These are phyloP conservation scores for Cerrena zonata DNA, from an alignment of 1,284 basidiomycete genomes.

Conservation along the genomic window DNA sequence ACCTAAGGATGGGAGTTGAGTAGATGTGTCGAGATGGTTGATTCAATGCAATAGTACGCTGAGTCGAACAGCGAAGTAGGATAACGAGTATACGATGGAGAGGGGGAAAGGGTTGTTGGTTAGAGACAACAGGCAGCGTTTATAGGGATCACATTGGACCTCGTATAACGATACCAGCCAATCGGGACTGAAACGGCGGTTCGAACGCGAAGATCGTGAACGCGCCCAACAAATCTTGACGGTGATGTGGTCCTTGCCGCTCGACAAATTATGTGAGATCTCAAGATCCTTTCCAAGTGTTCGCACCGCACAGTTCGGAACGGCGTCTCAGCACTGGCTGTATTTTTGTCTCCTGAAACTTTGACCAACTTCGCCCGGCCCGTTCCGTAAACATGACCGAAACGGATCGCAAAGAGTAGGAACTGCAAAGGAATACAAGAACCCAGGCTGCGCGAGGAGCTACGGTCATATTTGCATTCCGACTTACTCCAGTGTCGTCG, in stretches of 20 bases:
- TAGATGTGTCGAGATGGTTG: neutral
- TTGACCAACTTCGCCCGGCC: too few relatives aligned
- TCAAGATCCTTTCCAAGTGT: neutral
- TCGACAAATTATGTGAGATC: neutral
- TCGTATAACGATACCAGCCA: neutral
- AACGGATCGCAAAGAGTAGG: too few relatives aligned
- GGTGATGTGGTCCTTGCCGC: neutral
- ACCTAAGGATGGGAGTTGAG: conserved; percentile 11
- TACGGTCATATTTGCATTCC: too few relatives aligned
- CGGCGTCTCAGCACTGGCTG: neutral
- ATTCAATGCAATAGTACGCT: conserved; percentile 4
- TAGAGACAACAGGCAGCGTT: neutral
- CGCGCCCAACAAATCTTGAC: neutral
- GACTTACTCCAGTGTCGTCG: too few relatives aligned
- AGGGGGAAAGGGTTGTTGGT: neutral
- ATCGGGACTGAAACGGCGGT: neutral
- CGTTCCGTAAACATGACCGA: too few relatives aligned
- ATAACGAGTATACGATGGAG: neutral
- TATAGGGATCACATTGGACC: neutral
- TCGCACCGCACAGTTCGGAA: neutral
- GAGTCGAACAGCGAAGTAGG: neutral
- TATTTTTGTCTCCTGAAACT: neutral
- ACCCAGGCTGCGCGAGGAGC: too few relatives aligned
- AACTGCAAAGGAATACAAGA: too few relatives aligned
- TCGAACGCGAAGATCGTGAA: neutral